Evolutionary conservation across 2,329 filamentous ascomycete genomes (phyloP), one percentile per base, ranked within the genome.

Genomic region (Lanzia echinophila): DNA sequence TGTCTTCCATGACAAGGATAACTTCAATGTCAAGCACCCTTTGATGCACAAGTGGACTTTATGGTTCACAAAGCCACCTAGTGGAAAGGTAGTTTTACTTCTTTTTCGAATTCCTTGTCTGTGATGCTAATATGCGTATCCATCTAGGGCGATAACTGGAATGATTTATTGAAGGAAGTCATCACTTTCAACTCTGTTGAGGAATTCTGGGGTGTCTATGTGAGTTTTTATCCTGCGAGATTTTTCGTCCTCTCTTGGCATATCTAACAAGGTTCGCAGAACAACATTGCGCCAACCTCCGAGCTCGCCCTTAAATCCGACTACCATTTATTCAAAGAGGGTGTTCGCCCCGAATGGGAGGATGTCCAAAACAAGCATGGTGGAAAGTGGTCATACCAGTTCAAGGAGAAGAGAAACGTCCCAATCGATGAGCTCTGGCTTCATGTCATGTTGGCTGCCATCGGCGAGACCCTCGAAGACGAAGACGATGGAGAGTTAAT

Each of bases 1-100:
- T 45, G 92, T 99, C 64, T 99, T 99, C 77, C 91, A 99, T 71
- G 90, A 97, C 75, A 87, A 94, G 65, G 88, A 96, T 63, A 96
- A 99, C 79, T 99, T 99, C 82, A 99, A 95, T 67, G 94, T 99
- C 73, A 99, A 97, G 81, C 94, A 99, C 72, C 92, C 91, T 62
- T 81, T 99, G 58, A 91, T 95, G 81, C 88, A 96, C 79, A 87
- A 88, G 70, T 99, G 94, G 94, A 97, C 94, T 56, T 79, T 99
- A 54, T 99, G 95, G 95, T 99, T 97, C 79, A 97, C 92, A 67
- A 97, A 97, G 82, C 92, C 94, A 51, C 88, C 92, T 42, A 95
- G 86, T 70, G 91, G 90, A 76, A 96, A 95, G 86, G 90, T 94
- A 73, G 54, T 43, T 55, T 19, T 45, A 39, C n/a, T 15, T 19